Percentiles rank a stretch among this genome's conserved stretches.
Evolutionary conservation across 1,139 yeast species (phyloP).

Genomic region (Lodderomyces elongisporus): DNA sequence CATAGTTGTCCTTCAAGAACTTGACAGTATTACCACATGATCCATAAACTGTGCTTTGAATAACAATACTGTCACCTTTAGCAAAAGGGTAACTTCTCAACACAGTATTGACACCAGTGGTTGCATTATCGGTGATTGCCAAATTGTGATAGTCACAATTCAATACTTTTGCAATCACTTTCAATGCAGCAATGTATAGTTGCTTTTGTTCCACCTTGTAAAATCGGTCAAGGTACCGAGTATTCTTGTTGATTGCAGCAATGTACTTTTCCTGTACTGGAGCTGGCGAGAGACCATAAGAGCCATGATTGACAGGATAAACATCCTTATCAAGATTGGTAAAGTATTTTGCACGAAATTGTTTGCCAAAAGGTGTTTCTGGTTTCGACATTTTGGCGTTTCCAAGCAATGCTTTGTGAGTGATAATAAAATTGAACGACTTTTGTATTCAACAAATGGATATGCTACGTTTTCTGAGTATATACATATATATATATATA

Average conservation of each 20-base stretch:
- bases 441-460: too few species aligned
- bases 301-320: constrained; percentile 50
- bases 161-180: constrained; percentile 33
- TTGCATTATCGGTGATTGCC: constrained; percentile 55
- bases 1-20: constrained; percentile 39
- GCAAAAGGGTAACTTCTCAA: constrained; percentile 50
- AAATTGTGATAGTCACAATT: constrained; percentile 41
- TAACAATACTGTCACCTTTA: constrained; percentile 51
- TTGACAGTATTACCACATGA: constrained; percentile 52
- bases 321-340: constrained; percentile 29
- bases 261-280: constrained; percentile 27
- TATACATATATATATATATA: not conserved
- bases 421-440: not conserved
- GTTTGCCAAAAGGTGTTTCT: constrained; percentile 44
- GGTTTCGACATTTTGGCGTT: constrained; percentile 5
- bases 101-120: constrained; percentile 56
- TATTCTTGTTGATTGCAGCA: constrained; percentile 22
- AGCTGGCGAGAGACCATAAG: constrained; percentile 48
- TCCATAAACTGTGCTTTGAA: constrained; percentile 52
- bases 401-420: too few species aligned
- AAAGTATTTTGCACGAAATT: constrained; percentile 45
- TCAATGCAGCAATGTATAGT: constrained; percentile 26
- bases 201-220: constrained; percentile 18
- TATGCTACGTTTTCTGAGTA: not conserved
- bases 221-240: constrained; percentile 40